Evolutionary conservation across 2,329 filamentous ascomycete species (phyloP).

Genomic region (Acarospora socialis): DNA sequence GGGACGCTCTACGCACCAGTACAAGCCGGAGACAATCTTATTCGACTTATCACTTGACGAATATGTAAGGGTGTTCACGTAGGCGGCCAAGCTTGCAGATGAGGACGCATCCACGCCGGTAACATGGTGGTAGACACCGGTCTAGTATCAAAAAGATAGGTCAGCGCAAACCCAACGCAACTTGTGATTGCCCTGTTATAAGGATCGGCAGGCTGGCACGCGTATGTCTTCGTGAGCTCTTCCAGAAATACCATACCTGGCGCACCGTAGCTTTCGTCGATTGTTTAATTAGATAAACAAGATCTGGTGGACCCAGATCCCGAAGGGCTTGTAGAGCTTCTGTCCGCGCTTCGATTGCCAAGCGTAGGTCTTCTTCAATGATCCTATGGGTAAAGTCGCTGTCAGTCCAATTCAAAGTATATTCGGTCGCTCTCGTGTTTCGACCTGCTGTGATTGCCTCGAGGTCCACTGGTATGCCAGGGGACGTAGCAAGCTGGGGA

Average conservation of each 20-base stretch:
- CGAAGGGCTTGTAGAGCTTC: constrained; percentile 74
- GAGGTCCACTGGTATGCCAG: constrained; percentile 19
- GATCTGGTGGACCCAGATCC: constrained; percentile 87
- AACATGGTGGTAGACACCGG: constrained; percentile 93
- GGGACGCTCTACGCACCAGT: constrained; percentile 51
- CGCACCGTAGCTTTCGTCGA: constrained; percentile 43
- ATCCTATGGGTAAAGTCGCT: constrained; percentile 43
- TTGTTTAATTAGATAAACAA: constrained; percentile 85
- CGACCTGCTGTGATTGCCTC: too few species aligned
- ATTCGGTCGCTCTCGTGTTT: not conserved
- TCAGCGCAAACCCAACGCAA: too few species aligned
- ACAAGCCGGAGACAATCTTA: constrained; percentile 87
- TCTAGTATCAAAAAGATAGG: constrained; percentile 39
- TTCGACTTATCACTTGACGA: constrained; percentile 67
- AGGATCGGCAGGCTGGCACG: constrained; percentile 4
- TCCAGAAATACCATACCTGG: constrained; percentile 30
- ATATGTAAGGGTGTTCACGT: constrained; percentile 95
- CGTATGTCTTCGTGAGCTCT: not conserved
- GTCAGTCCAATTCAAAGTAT: constrained; percentile 13
- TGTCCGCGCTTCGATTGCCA: constrained; percentile 82
- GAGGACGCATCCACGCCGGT: constrained; percentile 95
- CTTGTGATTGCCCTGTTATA: not conserved
- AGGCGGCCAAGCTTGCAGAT: constrained; percentile 88
- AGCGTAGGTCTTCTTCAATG: constrained; percentile 82
- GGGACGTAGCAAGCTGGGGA: constrained; percentile 6